phyloP scores from a whole-genome alignment of 2,329 filamentous ascomycete genomes.

The Fusarium coffeatum region DNA sequence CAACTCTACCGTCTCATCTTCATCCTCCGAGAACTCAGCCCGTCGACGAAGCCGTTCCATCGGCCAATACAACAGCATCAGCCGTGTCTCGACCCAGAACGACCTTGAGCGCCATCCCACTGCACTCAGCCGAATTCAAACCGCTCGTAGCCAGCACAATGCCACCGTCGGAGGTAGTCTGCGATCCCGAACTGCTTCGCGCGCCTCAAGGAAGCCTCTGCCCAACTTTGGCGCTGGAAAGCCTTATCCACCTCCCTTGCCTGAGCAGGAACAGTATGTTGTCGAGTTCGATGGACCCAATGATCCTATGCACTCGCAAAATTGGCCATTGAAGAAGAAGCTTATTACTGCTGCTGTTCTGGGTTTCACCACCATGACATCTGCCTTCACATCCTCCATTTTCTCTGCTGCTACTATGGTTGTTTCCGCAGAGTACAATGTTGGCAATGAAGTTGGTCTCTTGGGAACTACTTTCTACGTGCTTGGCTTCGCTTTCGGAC shows the following conservation, averaged over 20 bases:
- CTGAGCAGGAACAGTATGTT: constrained; percentile 79
- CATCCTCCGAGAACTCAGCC: constrained; percentile 55
- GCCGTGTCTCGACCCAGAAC: constrained; percentile 70
- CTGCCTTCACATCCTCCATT: constrained; percentile 79
- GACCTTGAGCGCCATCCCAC: constrained; percentile 78
- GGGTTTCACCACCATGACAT: constrained; percentile 77
- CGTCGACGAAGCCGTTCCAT: constrained; percentile 25
- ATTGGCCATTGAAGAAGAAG: constrained; percentile 87
- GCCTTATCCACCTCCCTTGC: constrained; percentile 75
- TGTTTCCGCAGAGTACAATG: constrained; percentile 68
- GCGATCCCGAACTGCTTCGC: constrained; percentile 53
- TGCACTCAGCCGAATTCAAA: constrained; percentile 77
- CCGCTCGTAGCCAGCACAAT: constrained; percentile 75
- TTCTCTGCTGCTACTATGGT: constrained; percentile 74
- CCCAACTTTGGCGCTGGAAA: constrained; percentile 80
- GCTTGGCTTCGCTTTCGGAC: constrained; percentile 78
- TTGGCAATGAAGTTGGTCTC: constrained; percentile 70
- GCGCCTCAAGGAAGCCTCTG: constrained; percentile 68
- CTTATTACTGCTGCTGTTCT: constrained; percentile 74
- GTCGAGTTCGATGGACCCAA: constrained; percentile 87
- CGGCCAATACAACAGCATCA: constrained; percentile 61
- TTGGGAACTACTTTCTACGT: constrained; percentile 77
- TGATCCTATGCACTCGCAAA: constrained; percentile 87
- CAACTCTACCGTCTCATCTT: constrained; percentile 61
- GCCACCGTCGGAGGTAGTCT: constrained; percentile 72